These are phyloP conservation scores for Xylaria sp. DNA, from an alignment of 2,329 filamentous ascomycete genomes.

Conservation along the genomic window DNA sequence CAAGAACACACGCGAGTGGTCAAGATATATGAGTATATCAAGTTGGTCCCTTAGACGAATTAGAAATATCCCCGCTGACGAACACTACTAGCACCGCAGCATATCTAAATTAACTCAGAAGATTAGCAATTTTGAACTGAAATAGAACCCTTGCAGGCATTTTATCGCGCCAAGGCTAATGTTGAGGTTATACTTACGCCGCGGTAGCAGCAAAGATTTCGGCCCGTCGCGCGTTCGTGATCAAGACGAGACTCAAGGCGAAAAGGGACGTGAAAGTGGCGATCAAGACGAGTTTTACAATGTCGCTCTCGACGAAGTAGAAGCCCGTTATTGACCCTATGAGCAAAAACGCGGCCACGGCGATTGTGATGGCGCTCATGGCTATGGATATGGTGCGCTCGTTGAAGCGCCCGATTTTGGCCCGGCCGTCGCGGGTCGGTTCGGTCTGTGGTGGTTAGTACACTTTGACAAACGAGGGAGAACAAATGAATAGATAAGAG, in stretches of 20 bases:
- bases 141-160: too few relatives aligned
- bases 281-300: constrained; percentile 35
- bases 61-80: constrained; percentile 10
- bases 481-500: too few relatives aligned
- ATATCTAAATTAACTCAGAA: background rate
- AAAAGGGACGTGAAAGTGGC: constrained; percentile 26
- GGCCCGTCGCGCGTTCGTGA: constrained; percentile 28
- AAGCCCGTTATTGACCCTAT: constrained; percentile 11
- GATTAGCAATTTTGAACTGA: too few relatives aligned
- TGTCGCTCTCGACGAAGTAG: constrained; percentile 16
- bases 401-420: constrained; percentile 8
- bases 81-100: constrained; percentile 18
- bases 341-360: constrained; percentile 10
- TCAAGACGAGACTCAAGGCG: constrained; percentile 23
- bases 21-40: background rate
- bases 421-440: background rate
- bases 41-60: background rate
- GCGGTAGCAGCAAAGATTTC: constrained; percentile 31
- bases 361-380: constrained; percentile 4
- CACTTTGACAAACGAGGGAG: background rate
- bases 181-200: constrained; percentile 28
- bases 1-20: too few relatives aligned
- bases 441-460: background rate
- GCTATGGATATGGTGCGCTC: constrained; percentile 6
- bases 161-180: too few relatives aligned